Conservation (phyloP, 352 stramenopile species). For the Globisporangium paroecandrum region DNA sequence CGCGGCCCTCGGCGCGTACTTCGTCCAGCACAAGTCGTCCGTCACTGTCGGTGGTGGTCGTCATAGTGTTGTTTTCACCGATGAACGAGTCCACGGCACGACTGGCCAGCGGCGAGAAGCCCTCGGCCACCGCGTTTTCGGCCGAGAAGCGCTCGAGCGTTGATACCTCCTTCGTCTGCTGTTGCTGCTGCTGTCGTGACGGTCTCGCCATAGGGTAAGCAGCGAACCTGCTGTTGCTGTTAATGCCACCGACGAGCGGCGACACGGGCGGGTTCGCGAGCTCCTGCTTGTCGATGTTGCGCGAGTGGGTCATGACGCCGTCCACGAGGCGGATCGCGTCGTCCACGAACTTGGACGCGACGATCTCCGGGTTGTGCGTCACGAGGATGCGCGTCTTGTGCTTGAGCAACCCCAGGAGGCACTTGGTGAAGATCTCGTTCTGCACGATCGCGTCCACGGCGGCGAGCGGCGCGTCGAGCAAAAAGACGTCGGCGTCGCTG, state of each 20-base stretch:
- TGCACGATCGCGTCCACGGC: constrained; percentile 54
- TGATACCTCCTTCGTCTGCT: background rate
- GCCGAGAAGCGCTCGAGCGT: constrained; percentile 26
- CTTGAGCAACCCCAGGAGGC: constrained; percentile 54
- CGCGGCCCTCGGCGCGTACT: constrained; percentile 26
- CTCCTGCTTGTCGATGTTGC: constrained; percentile 35
- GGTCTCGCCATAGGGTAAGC: constrained; percentile 1
- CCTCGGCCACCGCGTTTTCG: constrained; percentile 25
- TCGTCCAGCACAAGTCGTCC: constrained; percentile 34
- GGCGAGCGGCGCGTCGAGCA: constrained; percentile 62
- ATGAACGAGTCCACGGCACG: constrained; percentile 33
- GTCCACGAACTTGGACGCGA: constrained; percentile 58
- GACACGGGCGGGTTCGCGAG: constrained; percentile 31
- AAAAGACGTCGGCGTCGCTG: constrained; percentile 66
- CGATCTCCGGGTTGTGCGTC: constrained; percentile 65
- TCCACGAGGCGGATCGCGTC: constrained; percentile 53
- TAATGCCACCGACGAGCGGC: constrained; percentile 28
- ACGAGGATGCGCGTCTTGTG: constrained; percentile 71
- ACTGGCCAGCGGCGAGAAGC: constrained; percentile 32
- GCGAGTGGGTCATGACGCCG: constrained; percentile 40
- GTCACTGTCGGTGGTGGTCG: background rate
- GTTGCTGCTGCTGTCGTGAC: constrained; percentile 12
- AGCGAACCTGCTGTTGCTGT: constrained; percentile 1
- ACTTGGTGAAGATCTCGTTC: constrained; percentile 86
- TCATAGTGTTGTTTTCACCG: constrained; percentile 18